Percentiles rank a stretch among this genome's conserved stretches.
phyloP scores from a whole-genome alignment of 257 asterid genomes.

The Ajuga chamaepitys region DNA sequence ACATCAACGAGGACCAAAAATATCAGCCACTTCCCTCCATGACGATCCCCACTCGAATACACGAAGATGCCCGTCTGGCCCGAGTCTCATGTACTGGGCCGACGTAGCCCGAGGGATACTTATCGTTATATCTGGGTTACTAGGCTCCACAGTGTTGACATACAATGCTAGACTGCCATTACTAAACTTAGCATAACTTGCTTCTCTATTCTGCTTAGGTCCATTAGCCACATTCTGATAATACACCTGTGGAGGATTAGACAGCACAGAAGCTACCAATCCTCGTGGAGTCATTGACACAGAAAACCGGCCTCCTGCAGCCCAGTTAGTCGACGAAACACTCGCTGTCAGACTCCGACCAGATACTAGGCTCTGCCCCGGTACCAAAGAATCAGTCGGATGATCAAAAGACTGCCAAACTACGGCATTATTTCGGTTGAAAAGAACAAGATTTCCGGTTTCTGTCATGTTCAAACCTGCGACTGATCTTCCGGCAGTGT shows the following conservation, averaged over 20 bases:
- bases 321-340: too few relatives aligned
- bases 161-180: conserved; percentile 36
- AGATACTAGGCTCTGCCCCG: conserved; percentile 24
- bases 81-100: conserved; percentile 35
- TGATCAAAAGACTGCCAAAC: conserved; percentile 48
- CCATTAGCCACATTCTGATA: background rate
- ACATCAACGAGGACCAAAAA: background rate
- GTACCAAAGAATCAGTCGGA: conserved; percentile 37
- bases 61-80: conserved; percentile 38
- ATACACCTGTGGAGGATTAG: conserved; percentile 30
- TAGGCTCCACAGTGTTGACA: conserved; percentile 22
- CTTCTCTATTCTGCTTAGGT: background rate
- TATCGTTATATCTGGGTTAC: background rate
- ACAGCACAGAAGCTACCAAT: conserved; percentile 2
- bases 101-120: conserved; percentile 8
- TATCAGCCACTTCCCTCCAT: conserved; percentile 27
- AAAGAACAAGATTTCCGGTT: conserved; percentile 32
- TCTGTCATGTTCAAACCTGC: conserved; percentile 31
- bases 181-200: conserved; percentile 26
- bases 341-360: conserved; percentile 33
- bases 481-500: conserved; percentile 31
- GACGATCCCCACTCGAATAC: conserved; percentile 23
- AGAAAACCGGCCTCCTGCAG: conserved; percentile 19
- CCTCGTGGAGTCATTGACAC: conserved; percentile 14
- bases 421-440: conserved; percentile 7